Evolutionary conservation across 2,329 filamentous ascomycete genomes (phyloP).

Genomic region (Clarireedia homoeocarpa): DNA sequence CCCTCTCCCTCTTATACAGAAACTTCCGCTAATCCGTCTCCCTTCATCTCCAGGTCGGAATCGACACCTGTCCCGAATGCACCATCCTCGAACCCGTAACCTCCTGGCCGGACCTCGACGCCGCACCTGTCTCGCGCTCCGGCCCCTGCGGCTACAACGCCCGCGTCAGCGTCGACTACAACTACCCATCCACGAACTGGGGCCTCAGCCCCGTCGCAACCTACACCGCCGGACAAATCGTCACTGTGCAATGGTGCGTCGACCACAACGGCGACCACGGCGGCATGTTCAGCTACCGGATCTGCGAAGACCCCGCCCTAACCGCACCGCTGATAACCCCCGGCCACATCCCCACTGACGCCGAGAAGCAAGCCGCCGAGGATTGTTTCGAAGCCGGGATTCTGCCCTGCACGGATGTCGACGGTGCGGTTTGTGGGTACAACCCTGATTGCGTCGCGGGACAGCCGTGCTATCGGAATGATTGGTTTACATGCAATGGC

Average conservation of each 20-base stretch:
- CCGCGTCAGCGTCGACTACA: slow-evolving; percentile 39
- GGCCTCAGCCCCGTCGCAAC: slow-evolving; percentile 36
- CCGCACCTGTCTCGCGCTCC: slow-evolving; percentile 38
- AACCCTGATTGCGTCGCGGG: slow-evolving; percentile 39
- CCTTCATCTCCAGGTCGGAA: slow-evolving; percentile 19
- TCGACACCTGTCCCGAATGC: slow-evolving; percentile 46
- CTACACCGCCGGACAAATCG: slow-evolving; percentile 37
- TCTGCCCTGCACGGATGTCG: slow-evolving; percentile 41
- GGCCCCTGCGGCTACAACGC: slow-evolving; percentile 48
- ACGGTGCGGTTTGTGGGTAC: slow-evolving; percentile 41
- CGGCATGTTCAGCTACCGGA: slow-evolving; percentile 48
- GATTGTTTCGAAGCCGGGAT: slow-evolving; percentile 43
- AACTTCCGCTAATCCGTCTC: slow-evolving; percentile 27
- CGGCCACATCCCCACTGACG: slow-evolving; percentile 40
- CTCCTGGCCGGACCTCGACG: slow-evolving; percentile 41
- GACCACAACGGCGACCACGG: slow-evolving; percentile 50
- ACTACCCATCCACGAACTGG: slow-evolving; percentile 29
- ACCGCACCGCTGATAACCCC: slow-evolving; percentile 43
- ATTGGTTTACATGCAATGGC: slow-evolving; percentile 47
- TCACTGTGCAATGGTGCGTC: slow-evolving; percentile 48
- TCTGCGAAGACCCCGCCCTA: slow-evolving; percentile 43
- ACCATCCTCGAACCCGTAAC: slow-evolving; percentile 45
- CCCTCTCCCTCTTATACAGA: slow-evolving; percentile 15
- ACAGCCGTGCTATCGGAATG: slow-evolving; percentile 40
- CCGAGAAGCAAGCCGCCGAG: slow-evolving; percentile 46